Conservation (phyloP, 192 early-diverging fungal species). For the Anaeromyces robustus region DNA sequence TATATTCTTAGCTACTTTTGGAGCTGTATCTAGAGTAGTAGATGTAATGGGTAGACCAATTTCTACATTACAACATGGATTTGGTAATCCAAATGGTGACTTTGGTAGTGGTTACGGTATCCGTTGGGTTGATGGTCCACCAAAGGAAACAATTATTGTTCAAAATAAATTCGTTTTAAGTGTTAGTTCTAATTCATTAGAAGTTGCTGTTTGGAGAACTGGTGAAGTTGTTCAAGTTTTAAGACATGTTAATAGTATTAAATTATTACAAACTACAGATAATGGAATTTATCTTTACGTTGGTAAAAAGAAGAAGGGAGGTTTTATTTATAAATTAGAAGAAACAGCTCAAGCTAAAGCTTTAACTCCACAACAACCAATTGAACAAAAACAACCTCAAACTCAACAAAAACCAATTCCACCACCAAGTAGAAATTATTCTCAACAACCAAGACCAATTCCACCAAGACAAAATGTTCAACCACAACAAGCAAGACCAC, state of each 20-base stretch:
- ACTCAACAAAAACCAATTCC: not conserved
- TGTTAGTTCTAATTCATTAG: slow-evolving; percentile 5
- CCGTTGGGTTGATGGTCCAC: slow-evolving; percentile 1
- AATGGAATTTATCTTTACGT: not conserved
- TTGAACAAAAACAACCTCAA: not conserved
- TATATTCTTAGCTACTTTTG: slow-evolving; percentile 3
- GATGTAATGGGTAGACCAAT: slow-evolving; percentile 4
- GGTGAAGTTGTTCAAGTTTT: slow-evolving; percentile 7
- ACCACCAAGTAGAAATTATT: not conserved
- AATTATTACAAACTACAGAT: not conserved
- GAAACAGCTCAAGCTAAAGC: not conserved
- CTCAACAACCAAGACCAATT: not conserved
- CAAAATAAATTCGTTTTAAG: slow-evolving; percentile 4
- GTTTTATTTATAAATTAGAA: not conserved
- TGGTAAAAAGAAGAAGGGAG: not conserved
- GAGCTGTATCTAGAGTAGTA: slow-evolving; percentile 2
- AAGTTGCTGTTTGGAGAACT: slow-evolving; percentile 6
- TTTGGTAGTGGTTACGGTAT: not conserved
- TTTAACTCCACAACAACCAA: not conserved
- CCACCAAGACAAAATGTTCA: not conserved
- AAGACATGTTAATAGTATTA: not conserved
- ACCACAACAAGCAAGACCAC: not conserved
- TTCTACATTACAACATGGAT: not conserved
- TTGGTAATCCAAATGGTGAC: not conserved
- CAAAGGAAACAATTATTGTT: not conserved